A percentile compares a stretch with the other conserved stretches of the same genome.
Conservation (phyloP, 169 alveolate genomes). For the Cryptosporidium sp. region DNA sequence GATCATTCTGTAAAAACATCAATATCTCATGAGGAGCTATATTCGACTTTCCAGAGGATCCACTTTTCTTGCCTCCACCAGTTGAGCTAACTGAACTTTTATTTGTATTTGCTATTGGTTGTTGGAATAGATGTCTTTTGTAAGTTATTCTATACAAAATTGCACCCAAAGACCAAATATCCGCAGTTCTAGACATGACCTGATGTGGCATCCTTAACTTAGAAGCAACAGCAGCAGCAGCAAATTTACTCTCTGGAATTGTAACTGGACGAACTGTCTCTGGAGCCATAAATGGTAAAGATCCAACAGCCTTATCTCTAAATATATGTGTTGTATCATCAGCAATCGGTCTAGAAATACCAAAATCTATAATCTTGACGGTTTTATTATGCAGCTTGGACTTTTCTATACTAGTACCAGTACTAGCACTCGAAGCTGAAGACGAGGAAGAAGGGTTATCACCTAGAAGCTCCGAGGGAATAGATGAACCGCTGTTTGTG, state of each 20-base stretch:
- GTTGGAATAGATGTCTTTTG: constrained; percentile 61
- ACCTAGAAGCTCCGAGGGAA: background rate
- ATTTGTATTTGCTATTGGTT: constrained; percentile 11
- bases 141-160: constrained; percentile 56
- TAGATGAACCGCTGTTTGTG: background rate
- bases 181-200: constrained; percentile 72
- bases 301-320: constrained; percentile 74
- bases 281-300: constrained; percentile 74
- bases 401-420: background rate
- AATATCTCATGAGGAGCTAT: constrained; percentile 70
- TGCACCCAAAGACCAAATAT: constrained; percentile 73
- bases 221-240: constrained; percentile 66
- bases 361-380: constrained; percentile 73
- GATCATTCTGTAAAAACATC: constrained; percentile 72
- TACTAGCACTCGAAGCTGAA: background rate
- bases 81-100: background rate
- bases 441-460: background rate
- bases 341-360: constrained; percentile 70
- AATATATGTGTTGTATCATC: constrained; percentile 73
- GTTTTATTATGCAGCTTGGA: constrained; percentile 11
- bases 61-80: constrained; percentile 41
- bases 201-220: constrained; percentile 71
- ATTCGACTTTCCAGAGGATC: constrained; percentile 30
- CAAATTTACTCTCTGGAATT: constrained; percentile 67
- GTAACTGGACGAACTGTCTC: constrained; percentile 73